Base-by-base conservation (phyloP, 2,329 filamentous ascomycete genomes). In the Beauveria pseudobassiana region DNA sequence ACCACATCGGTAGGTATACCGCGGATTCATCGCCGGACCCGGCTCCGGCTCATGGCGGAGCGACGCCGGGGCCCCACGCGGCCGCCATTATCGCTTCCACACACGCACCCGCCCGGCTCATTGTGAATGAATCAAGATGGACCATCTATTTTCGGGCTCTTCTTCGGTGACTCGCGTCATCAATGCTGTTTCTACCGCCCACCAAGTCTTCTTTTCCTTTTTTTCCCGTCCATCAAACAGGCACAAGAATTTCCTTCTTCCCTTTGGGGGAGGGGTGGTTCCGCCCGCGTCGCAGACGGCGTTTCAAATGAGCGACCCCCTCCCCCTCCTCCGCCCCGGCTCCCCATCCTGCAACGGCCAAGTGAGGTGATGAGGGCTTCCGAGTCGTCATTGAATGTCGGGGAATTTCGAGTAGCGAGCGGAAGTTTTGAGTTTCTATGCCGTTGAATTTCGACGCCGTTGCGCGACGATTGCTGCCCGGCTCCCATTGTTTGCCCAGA, bases 111-210 rank as follows among this genome's bases (percentile, higher is more conserved):
- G 46, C 24, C 50, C 50, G 6, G 28, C 30, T 16, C 34, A 38
- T 38, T 38, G 34, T 38, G 34, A 38, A 16, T 38, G 34, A 38
- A 38, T 38, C 34, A 38, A 34, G 10, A 34, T 34, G 10, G 4
- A 5, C 30, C 30, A 34, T 34, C 9, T 34, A 34, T 34, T 34
- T 34, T 38, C 34, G 34, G 34, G 34, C 5, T 4, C 34, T 38
- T 38, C 3, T 16, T 38, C 12, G 22, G 30, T 24, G 42, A 57
- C 49, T 49, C 30, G 24, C 49, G 43, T 26, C 38, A 26, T 16
- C 38, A 10, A 51, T 52, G 18, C 38, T 52, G 48, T 59, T 59
- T 59, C 57, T 59, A 43, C 57, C 57, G 57, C 24, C 14, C 34
- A 38, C 12, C 34, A 38, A 6, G 5, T 38, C 34, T 14, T 14